Conservation (phyloP, 495 filamentous ascomycete genomes). For the Penicillium chermesinum region DNA sequence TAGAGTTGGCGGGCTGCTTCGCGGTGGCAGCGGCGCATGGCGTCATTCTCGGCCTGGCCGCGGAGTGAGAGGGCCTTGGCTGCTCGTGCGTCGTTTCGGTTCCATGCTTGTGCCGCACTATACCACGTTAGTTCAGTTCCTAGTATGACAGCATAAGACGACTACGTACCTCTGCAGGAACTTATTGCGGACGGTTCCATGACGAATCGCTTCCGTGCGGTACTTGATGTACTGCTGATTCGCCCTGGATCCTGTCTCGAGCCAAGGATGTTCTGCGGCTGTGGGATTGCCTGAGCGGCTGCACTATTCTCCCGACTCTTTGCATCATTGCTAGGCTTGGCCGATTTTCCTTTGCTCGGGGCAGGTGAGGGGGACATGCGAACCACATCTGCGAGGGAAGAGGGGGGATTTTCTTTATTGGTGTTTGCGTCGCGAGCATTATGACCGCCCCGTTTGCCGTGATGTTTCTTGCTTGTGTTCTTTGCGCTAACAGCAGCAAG, state of each 20-base stretch:
- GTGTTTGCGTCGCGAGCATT: constrained; percentile 46
- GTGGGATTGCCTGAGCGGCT: constrained; percentile 74
- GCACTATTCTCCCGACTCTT: constrained; percentile 70
- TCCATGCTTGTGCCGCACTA: constrained; percentile 99
- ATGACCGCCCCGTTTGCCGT: constrained; percentile 81
- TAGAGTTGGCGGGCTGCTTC: constrained; percentile 90
- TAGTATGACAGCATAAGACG: no score
- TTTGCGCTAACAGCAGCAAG: constrained; percentile 78
- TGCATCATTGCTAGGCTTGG: constrained; percentile 42
- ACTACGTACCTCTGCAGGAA: constrained; percentile 80
- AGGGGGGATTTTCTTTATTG: constrained; percentile 63
- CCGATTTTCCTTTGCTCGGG: constrained; percentile 44
- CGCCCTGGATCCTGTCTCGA: constrained; percentile 85
- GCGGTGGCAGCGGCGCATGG: constrained; percentile 95
- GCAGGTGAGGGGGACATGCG: constrained; percentile 83
- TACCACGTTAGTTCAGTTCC: constrained; percentile 14
- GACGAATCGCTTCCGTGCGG: constrained; percentile 89
- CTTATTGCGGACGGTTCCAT: constrained; percentile 92
- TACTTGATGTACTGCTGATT: constrained; percentile 95
- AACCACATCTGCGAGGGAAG: constrained; percentile 89
- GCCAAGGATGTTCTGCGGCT: constrained; percentile 91
- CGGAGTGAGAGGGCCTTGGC: constrained; percentile 92
- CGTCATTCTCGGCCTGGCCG: constrained; percentile 91
- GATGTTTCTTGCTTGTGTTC: constrained; percentile 72
- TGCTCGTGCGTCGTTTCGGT: constrained; percentile 92